Percentiles rank a stretch among this genome's conserved stretches.
phyloP scores from a whole-genome alignment of 1,284 basidiomycete genomes.

The Cryptococcus sp. region DNA sequence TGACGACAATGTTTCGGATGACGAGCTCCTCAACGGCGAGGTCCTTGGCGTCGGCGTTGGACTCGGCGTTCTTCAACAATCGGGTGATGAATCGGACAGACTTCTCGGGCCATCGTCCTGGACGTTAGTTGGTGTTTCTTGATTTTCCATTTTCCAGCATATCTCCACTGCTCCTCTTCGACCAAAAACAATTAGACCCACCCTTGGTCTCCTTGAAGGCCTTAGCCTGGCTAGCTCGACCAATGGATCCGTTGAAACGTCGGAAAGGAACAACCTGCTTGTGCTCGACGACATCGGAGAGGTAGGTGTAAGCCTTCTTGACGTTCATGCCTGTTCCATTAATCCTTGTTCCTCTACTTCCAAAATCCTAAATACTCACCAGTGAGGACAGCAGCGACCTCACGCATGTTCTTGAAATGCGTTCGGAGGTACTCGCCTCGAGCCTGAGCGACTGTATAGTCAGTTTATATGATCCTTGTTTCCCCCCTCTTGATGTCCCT shows the following conservation, averaged over 20 bases:
- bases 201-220: conserved; percentile 96
- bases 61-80: conserved; percentile 97
- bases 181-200: conserved; percentile 47
- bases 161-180: conserved; percentile 1
- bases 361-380: conserved; percentile 54
- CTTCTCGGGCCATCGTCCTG: conserved; percentile 99
- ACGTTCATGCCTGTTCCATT: conserved; percentile 73
- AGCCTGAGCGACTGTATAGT: conserved; percentile 70
- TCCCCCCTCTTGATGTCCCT: not conserved
- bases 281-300: conserved; percentile 91
- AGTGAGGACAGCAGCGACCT: conserved; percentile 80
- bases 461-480: not conserved
- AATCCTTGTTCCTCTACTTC: not conserved
- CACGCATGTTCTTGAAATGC: conserved; percentile 99
- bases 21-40: conserved; percentile 84
- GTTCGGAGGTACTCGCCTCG: conserved; percentile 97
- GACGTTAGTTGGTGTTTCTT: conserved; percentile 4
- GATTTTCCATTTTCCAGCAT: no score
- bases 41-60: conserved; percentile 98
- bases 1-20: conserved; percentile 97
- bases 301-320: conserved; percentile 93
- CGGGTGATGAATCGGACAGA: conserved; percentile 93
- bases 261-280: conserved; percentile 97
- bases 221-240: conserved; percentile 95
- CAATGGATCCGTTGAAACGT: conserved; percentile 94